Evolutionary conservation across 2,329 filamentous ascomycete genomes (phyloP), one percentile per base, ranked within the genome.

Genomic region (Penicillium psychrosexuale): DNA sequence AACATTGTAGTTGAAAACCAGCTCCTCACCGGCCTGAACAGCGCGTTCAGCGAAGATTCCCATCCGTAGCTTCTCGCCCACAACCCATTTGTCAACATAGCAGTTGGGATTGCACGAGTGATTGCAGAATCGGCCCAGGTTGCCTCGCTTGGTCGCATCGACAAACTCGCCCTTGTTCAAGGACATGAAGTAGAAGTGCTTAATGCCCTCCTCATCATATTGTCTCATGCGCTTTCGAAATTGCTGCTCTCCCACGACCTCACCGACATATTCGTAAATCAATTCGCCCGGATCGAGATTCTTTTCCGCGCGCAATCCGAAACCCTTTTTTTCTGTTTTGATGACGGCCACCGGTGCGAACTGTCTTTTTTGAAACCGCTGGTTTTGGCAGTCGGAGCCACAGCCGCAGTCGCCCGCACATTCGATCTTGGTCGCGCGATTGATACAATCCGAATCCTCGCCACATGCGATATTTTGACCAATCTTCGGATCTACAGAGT

Each of bases 151-250:
- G 9, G 94, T 99, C 22, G 94, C 94, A 75, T 99, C 94, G 56
- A 99, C 91, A 69, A 97, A 99, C 73, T 97, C 94, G 67, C 87
- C 90, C 73, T 96, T 96, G 69, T 86, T 96, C 59, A 99, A 85
- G 28, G 94, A 97, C 94, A 99, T 99, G 79, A 99, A 99, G 76
- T 99, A 99, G 74, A 99, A 99, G 75, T 99, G 94, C 74, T 95
- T 96, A 81, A 99, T 97, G 58, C 92, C 92, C 72, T 97, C 91
- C 45, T 94, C 84, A 69, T 97, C 91, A 74, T 99, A 99, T 68
- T 95, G 89, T 37, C 91, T 78, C 86, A 95, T 97, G 58, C 94
- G 90, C 55, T 86, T 85, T 53, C 91, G 89, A 70, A 97, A 97
- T 11, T 88, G 88, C 30, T 84, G 82, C 75, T 99, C 93, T 66